These are phyloP conservation scores for Digitaria exilis DNA, from an alignment of 202 grass and related monocot species.

Conservation along the genomic window DNA sequence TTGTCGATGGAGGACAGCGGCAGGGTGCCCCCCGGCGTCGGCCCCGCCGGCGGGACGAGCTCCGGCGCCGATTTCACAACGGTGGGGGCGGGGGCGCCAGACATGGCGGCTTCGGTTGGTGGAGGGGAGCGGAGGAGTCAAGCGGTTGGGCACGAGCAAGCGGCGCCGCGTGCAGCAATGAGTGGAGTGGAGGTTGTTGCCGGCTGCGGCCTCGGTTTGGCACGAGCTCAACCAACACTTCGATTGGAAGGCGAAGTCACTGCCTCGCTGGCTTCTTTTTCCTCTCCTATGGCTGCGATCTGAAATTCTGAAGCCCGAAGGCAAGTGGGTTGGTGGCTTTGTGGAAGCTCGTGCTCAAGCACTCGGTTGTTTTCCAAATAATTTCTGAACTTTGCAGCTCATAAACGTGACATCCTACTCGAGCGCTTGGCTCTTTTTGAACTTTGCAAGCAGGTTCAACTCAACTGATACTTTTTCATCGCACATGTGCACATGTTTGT, in stretches of 20 bases:
- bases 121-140: neutral
- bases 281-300: neutral
- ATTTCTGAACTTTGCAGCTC: constrained; percentile 16
- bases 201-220: neutral
- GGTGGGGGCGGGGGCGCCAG: constrained; percentile 33
- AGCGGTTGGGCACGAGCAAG: neutral
- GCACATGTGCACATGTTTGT: neutral
- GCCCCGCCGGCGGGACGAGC: constrained; percentile 49
- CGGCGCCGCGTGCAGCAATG: neutral
- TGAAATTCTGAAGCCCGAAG: neutral
- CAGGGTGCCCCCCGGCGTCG: constrained; percentile 49
- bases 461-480: neutral
- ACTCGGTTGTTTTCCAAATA: neutral
- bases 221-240: constrained; percentile 30
- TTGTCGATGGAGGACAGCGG: constrained; percentile 85
- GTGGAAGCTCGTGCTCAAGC: neutral
- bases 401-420: neutral
- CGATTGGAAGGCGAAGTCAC: neutral
- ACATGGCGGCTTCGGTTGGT: constrained; percentile 15
- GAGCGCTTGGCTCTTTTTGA: neutral
- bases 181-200: constrained; percentile 31
- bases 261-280: neutral
- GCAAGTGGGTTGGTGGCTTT: neutral
- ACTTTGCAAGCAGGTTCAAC: neutral
- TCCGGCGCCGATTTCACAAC: constrained; percentile 56